phyloP scores from a whole-genome alignment of 257 asterid species.

The Nicotiana attenuata region DNA sequence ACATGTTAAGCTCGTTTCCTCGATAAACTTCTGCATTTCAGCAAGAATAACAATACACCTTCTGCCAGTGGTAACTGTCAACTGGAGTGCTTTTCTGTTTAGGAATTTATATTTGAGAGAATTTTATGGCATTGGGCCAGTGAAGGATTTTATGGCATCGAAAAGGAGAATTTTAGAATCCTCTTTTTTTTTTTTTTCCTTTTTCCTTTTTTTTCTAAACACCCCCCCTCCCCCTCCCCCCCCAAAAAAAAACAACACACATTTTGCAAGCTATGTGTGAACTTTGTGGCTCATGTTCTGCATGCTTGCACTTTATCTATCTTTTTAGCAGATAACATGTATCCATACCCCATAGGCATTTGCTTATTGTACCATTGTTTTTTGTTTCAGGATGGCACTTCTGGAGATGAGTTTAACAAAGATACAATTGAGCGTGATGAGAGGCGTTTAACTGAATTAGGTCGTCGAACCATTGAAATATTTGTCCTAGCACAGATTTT shows the following conservation, averaged over 20 bases:
- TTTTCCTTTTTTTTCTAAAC: too few species aligned
- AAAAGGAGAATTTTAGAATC: too few species aligned
- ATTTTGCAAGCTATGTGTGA: neutral
- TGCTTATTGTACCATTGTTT: slow-evolving; percentile 19
- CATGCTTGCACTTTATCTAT: slow-evolving; percentile 3
- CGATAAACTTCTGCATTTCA: neutral
- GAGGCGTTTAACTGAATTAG: slow-evolving; percentile 93
- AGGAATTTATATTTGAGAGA: neutral
- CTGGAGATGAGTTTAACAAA: slow-evolving; percentile 81
- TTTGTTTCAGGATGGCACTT: slow-evolving; percentile 61
- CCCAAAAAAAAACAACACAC: too few species aligned
- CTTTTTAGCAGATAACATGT: neutral
- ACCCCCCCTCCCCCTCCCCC: too few species aligned
- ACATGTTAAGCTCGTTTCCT: neutral
- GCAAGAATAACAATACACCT: neutral
- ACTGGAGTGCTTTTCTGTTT: neutral
- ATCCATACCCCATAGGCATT: neutral
- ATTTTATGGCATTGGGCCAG: neutral
- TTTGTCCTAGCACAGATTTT: slow-evolving; percentile 84
- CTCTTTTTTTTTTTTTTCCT: too few species aligned
- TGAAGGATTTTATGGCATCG: neutral
- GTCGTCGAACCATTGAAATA: slow-evolving; percentile 91
- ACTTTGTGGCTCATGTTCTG: neutral
- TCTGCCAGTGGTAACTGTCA: neutral
- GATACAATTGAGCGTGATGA: slow-evolving; percentile 83